Conservation (phyloP, 805 yeast species). For the Candida easanensis region DNA sequence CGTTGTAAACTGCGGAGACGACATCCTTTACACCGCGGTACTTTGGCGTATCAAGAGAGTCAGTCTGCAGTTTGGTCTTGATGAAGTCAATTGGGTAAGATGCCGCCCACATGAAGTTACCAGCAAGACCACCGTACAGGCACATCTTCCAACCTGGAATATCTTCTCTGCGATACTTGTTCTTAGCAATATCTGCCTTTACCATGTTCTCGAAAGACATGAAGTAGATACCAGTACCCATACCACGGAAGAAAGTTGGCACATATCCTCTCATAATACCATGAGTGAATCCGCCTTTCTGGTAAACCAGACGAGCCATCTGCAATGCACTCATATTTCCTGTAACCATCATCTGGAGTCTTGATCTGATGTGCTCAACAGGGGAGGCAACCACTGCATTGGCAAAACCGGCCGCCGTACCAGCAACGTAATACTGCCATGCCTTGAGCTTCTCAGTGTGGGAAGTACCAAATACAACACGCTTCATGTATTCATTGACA, state of each 20-base stretch:
- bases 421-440: slow-evolving; percentile 74
- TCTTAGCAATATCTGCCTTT: slow-evolving; percentile 51
- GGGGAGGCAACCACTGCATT: slow-evolving; percentile 89
- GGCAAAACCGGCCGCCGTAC: slow-evolving; percentile 87
- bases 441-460: slow-evolving; percentile 41
- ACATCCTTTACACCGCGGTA: slow-evolving; percentile 61
- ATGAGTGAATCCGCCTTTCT: slow-evolving; percentile 45
- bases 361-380: slow-evolving; percentile 90
- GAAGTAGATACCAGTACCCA: slow-evolving; percentile 88
- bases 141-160: slow-evolving; percentile 90
- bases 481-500: slow-evolving; percentile 90
- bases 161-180: slow-evolving; percentile 54
- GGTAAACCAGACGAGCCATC: slow-evolving; percentile 55
- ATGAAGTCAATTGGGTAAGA: slow-evolving; percentile 91
- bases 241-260: slow-evolving; percentile 81
- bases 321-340: slow-evolving; percentile 69
- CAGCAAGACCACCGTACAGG: slow-evolving; percentile 84
- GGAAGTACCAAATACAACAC: slow-evolving; percentile 52
- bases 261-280: slow-evolving; percentile 77
- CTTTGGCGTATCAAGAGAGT: slow-evolving; percentile 55
- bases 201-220: slow-evolving; percentile 87
- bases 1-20: slow-evolving; percentile 47
- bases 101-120: slow-evolving; percentile 81
- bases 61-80: slow-evolving; percentile 86
- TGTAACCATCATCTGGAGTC: slow-evolving; percentile 82